Evolutionary conservation across 1,284 basidiomycete species (phyloP).

Genomic region (Cronartium quercuum): DNA sequence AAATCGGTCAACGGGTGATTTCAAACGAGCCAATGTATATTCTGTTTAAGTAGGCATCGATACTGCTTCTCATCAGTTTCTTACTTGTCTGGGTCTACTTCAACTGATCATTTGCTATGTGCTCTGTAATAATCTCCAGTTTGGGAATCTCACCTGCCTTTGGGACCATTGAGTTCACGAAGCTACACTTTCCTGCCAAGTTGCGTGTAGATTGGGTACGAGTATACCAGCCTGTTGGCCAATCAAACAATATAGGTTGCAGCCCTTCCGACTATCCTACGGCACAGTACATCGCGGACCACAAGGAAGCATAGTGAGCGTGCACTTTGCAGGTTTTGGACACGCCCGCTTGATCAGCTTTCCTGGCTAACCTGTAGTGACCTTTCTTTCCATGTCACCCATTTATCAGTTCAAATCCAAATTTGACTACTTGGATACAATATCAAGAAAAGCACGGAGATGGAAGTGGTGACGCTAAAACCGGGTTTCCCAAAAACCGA

Average conservation of each 20-base stretch:
- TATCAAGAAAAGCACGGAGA: slow-evolving; percentile 31
- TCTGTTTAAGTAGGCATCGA: neutral
- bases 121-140: slow-evolving; percentile 22
- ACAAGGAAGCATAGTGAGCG: slow-evolving; percentile 28
- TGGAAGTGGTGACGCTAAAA: slow-evolving; percentile 19
- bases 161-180: slow-evolving; percentile 39
- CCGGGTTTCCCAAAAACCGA: slow-evolving; percentile 36
- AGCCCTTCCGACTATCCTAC: slow-evolving; percentile 75
- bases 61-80: neutral
- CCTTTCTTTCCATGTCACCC: neutral
- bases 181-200: slow-evolving; percentile 40
- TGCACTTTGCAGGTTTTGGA: neutral
- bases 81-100: neutral
- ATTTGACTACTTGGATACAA: slow-evolving; percentile 51
- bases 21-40: slow-evolving; percentile 63
- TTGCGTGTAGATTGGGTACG: slow-evolving; percentile 41
- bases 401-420: slow-evolving; percentile 49
- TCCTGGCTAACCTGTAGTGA: neutral
- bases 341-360: neutral
- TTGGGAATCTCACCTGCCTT: slow-evolving; percentile 41
- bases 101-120: slow-evolving; percentile 53
- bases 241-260: slow-evolving; percentile 69
- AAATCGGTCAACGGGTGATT: slow-evolving; percentile 68
- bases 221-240: slow-evolving; percentile 41
- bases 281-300: slow-evolving; percentile 58